phyloP scores from a whole-genome alignment of 352 stramenopile genomes.

The Elongisporangium prolatum region DNA sequence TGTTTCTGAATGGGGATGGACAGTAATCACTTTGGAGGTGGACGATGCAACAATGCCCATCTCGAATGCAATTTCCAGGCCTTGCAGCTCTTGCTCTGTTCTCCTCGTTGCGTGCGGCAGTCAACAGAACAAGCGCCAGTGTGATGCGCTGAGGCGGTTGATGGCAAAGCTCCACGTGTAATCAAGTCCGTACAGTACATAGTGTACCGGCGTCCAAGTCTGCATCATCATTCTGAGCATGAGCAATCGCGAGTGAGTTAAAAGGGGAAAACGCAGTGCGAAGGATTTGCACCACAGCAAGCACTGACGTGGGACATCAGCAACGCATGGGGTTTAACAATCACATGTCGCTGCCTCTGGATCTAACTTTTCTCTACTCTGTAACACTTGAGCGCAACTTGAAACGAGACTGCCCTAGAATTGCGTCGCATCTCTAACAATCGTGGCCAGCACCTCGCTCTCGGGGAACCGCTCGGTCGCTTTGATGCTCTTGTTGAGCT shows the following conservation, averaged over 20 bases:
- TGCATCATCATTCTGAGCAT: background rate
- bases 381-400: background rate
- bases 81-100: background rate
- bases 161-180: background rate
- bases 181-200: background rate
- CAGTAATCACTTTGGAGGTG: background rate
- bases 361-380: background rate
- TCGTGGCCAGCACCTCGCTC: constrained; percentile 28
- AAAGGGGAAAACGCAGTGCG: background rate
- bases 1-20: background rate
- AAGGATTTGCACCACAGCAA: too few relatives aligned
- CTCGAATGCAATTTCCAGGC: background rate
- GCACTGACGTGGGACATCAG: background rate
- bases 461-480: constrained; percentile 24
- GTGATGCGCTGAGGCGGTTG: background rate
- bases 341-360: background rate
- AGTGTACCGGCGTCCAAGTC: background rate
- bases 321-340: background rate
- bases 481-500: constrained; percentile 13
- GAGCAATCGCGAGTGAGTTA: background rate
- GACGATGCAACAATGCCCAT: background rate
- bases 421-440: constrained; percentile 19
- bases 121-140: background rate
- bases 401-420: background rate
- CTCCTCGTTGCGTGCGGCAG: background rate